These are phyloP conservation scores for Fraxinus xanthoxyloides DNA, from an alignment of 305 asterid species.

Conservation along the genomic window DNA sequence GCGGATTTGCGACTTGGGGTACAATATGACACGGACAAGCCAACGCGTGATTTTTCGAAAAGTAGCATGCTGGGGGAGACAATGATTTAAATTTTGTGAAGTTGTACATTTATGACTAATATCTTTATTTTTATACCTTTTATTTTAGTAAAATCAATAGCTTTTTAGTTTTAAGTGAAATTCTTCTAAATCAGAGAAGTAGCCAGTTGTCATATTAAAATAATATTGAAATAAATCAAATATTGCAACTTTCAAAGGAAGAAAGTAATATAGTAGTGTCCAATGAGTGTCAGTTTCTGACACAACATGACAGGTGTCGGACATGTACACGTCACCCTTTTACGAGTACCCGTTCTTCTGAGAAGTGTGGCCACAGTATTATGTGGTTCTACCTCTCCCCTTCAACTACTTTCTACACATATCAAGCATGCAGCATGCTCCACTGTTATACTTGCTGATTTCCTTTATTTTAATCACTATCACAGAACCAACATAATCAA, in stretches of 20 bases:
- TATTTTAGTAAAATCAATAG: background rate
- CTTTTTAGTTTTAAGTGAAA: background rate
- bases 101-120: background rate
- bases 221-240: background rate
- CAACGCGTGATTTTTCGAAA: background rate
- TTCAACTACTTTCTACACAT: background rate
- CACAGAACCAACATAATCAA: background rate
- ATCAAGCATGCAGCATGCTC: background rate
- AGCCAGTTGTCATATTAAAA: background rate
- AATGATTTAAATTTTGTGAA: background rate
- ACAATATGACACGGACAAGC: background rate
- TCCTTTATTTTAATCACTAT: background rate
- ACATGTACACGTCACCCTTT: background rate
- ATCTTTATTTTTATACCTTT: background rate
- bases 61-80: background rate
- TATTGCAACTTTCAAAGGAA: background rate
- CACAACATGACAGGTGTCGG: background rate
- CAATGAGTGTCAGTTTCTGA: background rate
- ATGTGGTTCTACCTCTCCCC: conserved; percentile 8
- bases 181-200: background rate
- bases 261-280: background rate
- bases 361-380: background rate
- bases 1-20: background rate
- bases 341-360: background rate
- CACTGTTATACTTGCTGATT: background rate